Conservation (phyloP, 768 basidiomycete genomes). For the Pilatotrama ljubarskyi region DNA sequence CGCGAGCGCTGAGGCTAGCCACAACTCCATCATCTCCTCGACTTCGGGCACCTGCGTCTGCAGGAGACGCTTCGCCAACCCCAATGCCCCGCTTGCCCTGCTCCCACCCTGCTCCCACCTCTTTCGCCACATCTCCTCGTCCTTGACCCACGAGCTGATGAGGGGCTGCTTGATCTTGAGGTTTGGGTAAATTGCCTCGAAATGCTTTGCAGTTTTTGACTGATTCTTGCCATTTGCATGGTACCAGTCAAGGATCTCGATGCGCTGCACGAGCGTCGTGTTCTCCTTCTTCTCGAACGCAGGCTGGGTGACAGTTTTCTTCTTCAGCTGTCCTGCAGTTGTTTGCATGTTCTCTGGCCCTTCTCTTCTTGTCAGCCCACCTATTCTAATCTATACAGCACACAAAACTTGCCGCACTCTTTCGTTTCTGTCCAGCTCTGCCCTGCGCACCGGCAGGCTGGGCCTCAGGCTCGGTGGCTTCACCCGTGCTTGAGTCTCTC, state of each 20-base stretch:
- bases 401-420: neutral
- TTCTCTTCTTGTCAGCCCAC: neutral
- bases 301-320: neutral
- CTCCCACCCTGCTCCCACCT: neutral
- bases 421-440: neutral
- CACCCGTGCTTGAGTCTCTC: neutral
- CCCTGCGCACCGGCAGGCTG: neutral
- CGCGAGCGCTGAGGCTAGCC: neutral
- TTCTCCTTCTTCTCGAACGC: neutral
- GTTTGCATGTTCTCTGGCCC: neutral
- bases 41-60: neutral
- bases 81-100: neutral
- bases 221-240: slow-evolving; percentile 42
- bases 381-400: too few species aligned
- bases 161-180: slow-evolving; percentile 37
- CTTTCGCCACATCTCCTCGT: slow-evolving; percentile 29
- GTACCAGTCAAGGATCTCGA: slow-evolving; percentile 44
- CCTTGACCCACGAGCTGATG: slow-evolving; percentile 36
- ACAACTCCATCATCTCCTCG: neutral
- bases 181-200: slow-evolving; percentile 33
- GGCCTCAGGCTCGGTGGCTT: neutral
- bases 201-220: slow-evolving; percentile 34
- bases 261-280: slow-evolving; percentile 37
- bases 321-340: neutral
- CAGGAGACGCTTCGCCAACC: neutral